Conservation (phyloP, 345 rosid genomes). For the Excoecaria agallocha region DNA sequence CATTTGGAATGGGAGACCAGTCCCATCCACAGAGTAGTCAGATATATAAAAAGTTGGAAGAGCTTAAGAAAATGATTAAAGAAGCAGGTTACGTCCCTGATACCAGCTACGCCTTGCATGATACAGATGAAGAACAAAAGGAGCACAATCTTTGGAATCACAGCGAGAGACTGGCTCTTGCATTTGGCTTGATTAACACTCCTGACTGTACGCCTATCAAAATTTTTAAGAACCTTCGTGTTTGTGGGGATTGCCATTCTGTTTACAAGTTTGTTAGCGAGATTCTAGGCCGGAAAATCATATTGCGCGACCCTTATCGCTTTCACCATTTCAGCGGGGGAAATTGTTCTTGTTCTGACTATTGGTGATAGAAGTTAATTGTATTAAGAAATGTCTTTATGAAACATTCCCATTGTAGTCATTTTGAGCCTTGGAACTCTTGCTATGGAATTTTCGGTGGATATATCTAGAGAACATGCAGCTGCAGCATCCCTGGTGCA, state of each 20-base stretch:
- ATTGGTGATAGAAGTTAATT: slow-evolving; percentile 47
- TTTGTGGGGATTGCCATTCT: slow-evolving; percentile 78
- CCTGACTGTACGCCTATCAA: slow-evolving; percentile 56
- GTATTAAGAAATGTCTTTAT: not conserved
- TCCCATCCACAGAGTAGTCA: slow-evolving; percentile 52
- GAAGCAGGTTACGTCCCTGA: slow-evolving; percentile 81
- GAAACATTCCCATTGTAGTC: not conserved
- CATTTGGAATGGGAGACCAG: slow-evolving; percentile 74
- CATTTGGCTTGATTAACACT: slow-evolving; percentile 56
- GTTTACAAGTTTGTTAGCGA: slow-evolving; percentile 72
- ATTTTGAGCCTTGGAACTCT: no score
- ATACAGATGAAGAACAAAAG: slow-evolving; percentile 89
- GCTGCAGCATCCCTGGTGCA: no score
- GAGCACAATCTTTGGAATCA: slow-evolving; percentile 89
- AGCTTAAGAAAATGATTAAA: slow-evolving; percentile 66
- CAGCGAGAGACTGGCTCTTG: slow-evolving; percentile 88
- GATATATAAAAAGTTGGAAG: slow-evolving; percentile 70
- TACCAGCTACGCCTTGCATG: slow-evolving; percentile 75
- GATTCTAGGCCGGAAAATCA: slow-evolving; percentile 45
- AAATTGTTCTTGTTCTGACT: slow-evolving; percentile 72
- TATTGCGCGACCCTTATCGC: slow-evolving; percentile 69
- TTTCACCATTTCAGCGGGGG: slow-evolving; percentile 84
- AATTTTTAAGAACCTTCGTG: slow-evolving; percentile 84
- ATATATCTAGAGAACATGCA: no score
- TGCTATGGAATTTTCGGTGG: no score